These are phyloP conservation scores for Aspergillus mulundensis DNA, from an alignment of 495 filamentous ascomycete genomes.

Conservation along the genomic window DNA sequence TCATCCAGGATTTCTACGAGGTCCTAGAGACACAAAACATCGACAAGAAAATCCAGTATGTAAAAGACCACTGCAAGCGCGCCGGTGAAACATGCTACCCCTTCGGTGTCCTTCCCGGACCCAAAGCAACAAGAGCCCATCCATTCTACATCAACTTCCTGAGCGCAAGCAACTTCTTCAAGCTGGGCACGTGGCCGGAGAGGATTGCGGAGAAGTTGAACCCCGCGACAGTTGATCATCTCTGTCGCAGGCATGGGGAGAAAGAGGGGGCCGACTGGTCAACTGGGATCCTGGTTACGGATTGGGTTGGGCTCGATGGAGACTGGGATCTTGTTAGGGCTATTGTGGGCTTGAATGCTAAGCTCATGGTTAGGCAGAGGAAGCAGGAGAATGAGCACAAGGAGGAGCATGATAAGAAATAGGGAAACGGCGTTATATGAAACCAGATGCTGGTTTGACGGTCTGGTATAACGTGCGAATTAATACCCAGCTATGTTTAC, in stretches of 20 bases:
- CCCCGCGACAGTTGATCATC: slow-evolving; percentile 75
- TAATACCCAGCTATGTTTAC: neutral
- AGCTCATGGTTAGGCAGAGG: slow-evolving; percentile 50
- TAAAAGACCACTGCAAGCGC: slow-evolving; percentile 69
- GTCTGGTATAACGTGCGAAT: neutral
- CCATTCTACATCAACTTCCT: slow-evolving; percentile 91
- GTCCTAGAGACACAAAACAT: slow-evolving; percentile 72
- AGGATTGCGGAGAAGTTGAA: slow-evolving; percentile 89
- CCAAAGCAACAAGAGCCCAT: slow-evolving; percentile 33
- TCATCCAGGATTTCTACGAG: slow-evolving; percentile 95
- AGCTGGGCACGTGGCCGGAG: slow-evolving; percentile 85
- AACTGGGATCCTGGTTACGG: slow-evolving; percentile 89
- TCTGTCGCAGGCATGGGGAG: slow-evolving; percentile 64
- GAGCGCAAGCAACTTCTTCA: slow-evolving; percentile 90
- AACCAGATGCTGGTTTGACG: neutral
- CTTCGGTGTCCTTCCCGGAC: slow-evolving; percentile 31
- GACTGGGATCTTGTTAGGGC: slow-evolving; percentile 92
- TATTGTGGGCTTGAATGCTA: slow-evolving; percentile 88
- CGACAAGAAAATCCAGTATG: slow-evolving; percentile 70
- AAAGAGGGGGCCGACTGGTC: slow-evolving; percentile 57
- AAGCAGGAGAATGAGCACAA: slow-evolving; percentile 10
- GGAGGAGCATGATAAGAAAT: slow-evolving; percentile 15
- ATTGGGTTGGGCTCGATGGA: slow-evolving; percentile 85
- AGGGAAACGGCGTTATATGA: slow-evolving; percentile 5
- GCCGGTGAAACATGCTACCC: slow-evolving; percentile 51